Base-by-base conservation (phyloP, 1,139 yeast species). In the Saccharomyces hybrid region DNA sequence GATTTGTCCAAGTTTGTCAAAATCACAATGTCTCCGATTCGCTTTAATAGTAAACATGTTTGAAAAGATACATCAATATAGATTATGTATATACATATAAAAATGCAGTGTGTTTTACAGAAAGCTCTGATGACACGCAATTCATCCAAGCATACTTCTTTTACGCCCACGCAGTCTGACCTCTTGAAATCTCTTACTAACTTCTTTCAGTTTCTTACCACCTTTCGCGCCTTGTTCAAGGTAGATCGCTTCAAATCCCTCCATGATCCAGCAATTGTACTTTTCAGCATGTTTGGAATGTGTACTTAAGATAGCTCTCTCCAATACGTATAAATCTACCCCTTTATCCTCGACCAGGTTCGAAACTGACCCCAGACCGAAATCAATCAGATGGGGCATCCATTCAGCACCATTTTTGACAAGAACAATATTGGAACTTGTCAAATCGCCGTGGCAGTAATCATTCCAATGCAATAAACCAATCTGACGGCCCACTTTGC, bases 151-250 rank as follows among this genome's bases (percentile, higher is more conserved):
- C 96, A 91, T 88, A 59, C 96, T 86, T 70, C 99, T 79, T 78
- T 93, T 93, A 62, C 99, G 78, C 1, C 99, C 99, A 66, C 99
- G 80, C 73, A 86, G 71, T 62, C 98, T 76, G 1, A 93, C 99
- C 52, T 87, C 95, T 54, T 84, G 88, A 54, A 93, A 77, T 65
- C 91, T 78, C 55, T 75, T 75, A 54, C 81, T 62, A 0, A 85
- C 80, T 57, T 87, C 95, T 8, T 67, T 72, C 57, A 76, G 71
- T 61, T 80, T 81, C 59, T 73, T 75, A 20, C 65, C 52, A 61
- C 79, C 72, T 51, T 60, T 56, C 57, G 73, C 62, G 31, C 62
- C 71, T 59, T 58, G 61, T 53, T 58, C 51, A 61, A 67, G 65
- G 56, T 79, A 79, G 0, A 72, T 76, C 13, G 65, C 59, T 41